Conservation (phyloP, 345 rosid genomes). For the Lepidium didymum region DNA sequence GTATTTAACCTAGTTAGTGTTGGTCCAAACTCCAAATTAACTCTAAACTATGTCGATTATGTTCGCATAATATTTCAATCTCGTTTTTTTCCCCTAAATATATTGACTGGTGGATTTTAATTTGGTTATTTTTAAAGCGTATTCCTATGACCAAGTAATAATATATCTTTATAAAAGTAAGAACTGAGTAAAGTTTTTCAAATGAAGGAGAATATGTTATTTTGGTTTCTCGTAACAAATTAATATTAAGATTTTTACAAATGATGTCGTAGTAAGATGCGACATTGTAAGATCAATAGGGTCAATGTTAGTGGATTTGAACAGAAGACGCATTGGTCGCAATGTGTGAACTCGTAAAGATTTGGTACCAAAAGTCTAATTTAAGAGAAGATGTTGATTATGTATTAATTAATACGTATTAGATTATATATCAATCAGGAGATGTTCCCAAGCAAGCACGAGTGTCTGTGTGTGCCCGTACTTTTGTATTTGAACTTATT, state of each 20-base stretch:
- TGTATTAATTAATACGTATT: not conserved
- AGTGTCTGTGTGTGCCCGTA: not conserved
- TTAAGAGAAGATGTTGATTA: not conserved
- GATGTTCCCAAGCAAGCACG: constrained; percentile 29
- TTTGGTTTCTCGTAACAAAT: not conserved
- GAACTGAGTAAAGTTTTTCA: not conserved
- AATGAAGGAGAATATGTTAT: not conserved
- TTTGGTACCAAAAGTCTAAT: constrained; percentile 4
- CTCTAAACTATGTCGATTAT: not conserved
- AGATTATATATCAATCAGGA: not conserved
- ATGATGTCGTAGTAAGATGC: constrained; percentile 1
- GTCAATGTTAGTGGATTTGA: constrained; percentile 23
- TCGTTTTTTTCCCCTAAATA: not conserved
- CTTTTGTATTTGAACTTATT: not conserved
- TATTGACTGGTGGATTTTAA: not conserved
- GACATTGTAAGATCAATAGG: constrained; percentile 12
- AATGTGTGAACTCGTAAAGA: constrained; percentile 12
- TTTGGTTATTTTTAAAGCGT: not conserved
- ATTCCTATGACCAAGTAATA: not conserved
- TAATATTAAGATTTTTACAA: not conserved
- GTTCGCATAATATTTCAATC: not conserved
- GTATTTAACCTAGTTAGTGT: too few relatives aligned
- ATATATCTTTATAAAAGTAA: not conserved
- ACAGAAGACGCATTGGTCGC: not conserved
- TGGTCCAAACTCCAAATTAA: too few relatives aligned